Evolutionary conservation across 2,329 filamentous ascomycete genomes (phyloP).

Genomic region (Capronia coronata): DNA sequence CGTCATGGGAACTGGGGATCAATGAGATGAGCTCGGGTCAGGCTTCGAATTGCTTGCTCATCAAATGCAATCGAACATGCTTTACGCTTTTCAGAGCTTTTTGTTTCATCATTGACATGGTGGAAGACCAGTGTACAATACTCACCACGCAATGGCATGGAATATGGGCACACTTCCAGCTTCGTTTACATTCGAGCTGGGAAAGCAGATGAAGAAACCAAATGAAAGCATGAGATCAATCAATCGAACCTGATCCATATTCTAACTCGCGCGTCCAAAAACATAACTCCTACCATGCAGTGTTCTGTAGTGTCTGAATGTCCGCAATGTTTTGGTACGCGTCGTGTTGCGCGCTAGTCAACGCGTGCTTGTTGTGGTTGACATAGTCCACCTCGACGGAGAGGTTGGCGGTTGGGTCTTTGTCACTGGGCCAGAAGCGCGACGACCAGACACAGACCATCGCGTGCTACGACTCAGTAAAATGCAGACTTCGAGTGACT

Average conservation of each 20-base stretch:
- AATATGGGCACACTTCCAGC: conserved; percentile 13
- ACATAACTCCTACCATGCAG: too few relatives aligned
- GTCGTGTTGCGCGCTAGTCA: conserved; percentile 14
- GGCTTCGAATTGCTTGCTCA: conserved; percentile 18
- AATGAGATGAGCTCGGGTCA: conserved; percentile 18
- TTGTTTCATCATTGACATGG: conserved; percentile 11
- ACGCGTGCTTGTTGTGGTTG: conserved; percentile 1
- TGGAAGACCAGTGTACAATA: conserved; percentile 20
- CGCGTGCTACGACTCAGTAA: not conserved
- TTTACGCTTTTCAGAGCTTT: conserved; percentile 24
- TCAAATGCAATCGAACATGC: conserved; percentile 17
- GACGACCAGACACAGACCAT: not conserved
- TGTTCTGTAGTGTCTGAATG: too few relatives aligned
- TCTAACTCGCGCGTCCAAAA: too few relatives aligned
- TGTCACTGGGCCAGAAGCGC: not conserved
- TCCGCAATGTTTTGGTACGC: conserved; percentile 24
- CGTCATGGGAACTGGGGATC: conserved; percentile 25
- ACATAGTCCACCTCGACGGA: not conserved
- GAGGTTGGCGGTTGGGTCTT: not conserved
- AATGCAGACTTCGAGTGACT: too few relatives aligned
- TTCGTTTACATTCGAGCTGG: conserved; percentile 12
- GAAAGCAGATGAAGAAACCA: conserved; percentile 18
- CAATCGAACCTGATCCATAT: too few relatives aligned
- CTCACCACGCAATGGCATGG: conserved; percentile 22
- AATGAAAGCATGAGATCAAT: conserved; percentile 29